phyloP scores from a whole-genome alignment of 164 flowering plant genomes.

The Aristolochia contorta region DNA sequence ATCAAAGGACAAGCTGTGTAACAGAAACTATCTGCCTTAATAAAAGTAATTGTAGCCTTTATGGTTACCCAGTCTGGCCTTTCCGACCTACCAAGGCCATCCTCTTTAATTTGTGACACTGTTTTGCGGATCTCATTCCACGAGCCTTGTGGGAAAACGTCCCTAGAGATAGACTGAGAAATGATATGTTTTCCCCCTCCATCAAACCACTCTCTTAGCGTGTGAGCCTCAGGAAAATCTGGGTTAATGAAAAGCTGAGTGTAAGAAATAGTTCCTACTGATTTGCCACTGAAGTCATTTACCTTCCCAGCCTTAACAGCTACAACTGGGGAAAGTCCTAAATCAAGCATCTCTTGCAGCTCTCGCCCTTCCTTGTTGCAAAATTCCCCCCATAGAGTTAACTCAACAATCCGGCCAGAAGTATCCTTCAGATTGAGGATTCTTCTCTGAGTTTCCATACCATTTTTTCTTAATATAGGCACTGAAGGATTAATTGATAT shows the following conservation, averaged over 20 bases:
- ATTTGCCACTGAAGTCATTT: slow-evolving; percentile 89
- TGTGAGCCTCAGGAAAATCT: slow-evolving; percentile 60
- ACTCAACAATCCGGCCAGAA: slow-evolving; percentile 66
- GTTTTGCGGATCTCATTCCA: slow-evolving; percentile 64
- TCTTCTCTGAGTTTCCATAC: slow-evolving; percentile 96
- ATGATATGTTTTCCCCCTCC: slow-evolving; percentile 49
- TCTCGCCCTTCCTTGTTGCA: slow-evolving; percentile 87
- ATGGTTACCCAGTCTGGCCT: slow-evolving; percentile 90
- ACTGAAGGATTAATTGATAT: slow-evolving; percentile 70
- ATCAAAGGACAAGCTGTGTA: slow-evolving; percentile 94
- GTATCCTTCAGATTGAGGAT: slow-evolving; percentile 64
- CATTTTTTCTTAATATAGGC: slow-evolving; percentile 86
- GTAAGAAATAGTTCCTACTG: slow-evolving; percentile 76
- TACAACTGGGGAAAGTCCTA: slow-evolving; percentile 67
- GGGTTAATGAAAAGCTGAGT: slow-evolving; percentile 88
- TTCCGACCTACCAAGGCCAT: slow-evolving; percentile 81
- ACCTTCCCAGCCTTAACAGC: slow-evolving; percentile 91
- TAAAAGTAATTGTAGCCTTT: slow-evolving; percentile 59
- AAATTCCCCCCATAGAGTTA: slow-evolving; percentile 93
- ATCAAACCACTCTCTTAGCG: slow-evolving; percentile 74
- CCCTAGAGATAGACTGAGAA: slow-evolving; percentile 72
- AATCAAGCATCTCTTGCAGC: slow-evolving; percentile 66
- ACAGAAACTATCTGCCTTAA: slow-evolving; percentile 77
- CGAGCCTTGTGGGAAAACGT: slow-evolving; percentile 37
- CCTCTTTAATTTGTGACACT: slow-evolving; percentile 76